These are phyloP conservation scores for Cyclocybe cylindracea DNA, from an alignment of 768 basidiomycete species.

Conservation along the genomic window DNA sequence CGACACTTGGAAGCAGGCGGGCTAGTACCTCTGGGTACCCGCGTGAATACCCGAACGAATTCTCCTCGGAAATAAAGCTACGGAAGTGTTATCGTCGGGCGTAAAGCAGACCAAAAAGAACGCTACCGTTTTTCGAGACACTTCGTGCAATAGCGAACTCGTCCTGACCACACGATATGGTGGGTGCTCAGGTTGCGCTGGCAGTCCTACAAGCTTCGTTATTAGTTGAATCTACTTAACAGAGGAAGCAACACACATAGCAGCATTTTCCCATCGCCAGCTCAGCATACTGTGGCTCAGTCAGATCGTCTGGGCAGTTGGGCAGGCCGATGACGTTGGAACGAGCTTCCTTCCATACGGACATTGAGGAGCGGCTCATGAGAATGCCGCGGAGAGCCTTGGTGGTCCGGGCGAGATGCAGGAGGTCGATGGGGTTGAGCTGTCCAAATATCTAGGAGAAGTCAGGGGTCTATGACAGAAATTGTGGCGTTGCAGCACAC, in stretches of 20 bases:
- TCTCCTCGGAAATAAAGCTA: too few species aligned
- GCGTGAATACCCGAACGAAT: too few species aligned
- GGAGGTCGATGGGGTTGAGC: constrained; percentile 44
- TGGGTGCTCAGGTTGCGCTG: background rate
- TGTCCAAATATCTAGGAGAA: constrained; percentile 38
- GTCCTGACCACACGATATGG: background rate
- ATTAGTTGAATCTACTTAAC: background rate
- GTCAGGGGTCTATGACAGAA: background rate
- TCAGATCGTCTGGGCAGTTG: constrained; percentile 43
- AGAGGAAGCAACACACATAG: constrained; percentile 31
- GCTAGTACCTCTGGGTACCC: too few species aligned
- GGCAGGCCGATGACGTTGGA: constrained; percentile 36
- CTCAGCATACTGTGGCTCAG: constrained; percentile 44
- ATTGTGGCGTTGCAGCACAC: background rate
- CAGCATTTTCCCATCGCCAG: constrained; percentile 45
- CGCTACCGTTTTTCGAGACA: too few species aligned
- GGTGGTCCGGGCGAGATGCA: constrained; percentile 44
- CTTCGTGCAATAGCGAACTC: too few species aligned
- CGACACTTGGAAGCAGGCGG: too few species aligned
- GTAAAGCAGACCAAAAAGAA: too few species aligned
- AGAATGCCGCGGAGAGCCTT: constrained; percentile 42
- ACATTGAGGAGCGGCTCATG: constrained; percentile 37
- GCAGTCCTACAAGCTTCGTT: background rate
- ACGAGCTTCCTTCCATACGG: constrained; percentile 43
- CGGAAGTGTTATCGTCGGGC: too few species aligned